phyloP scores from a whole-genome alignment of 495 filamentous ascomycete species.

The Penicillium verhagenii region DNA sequence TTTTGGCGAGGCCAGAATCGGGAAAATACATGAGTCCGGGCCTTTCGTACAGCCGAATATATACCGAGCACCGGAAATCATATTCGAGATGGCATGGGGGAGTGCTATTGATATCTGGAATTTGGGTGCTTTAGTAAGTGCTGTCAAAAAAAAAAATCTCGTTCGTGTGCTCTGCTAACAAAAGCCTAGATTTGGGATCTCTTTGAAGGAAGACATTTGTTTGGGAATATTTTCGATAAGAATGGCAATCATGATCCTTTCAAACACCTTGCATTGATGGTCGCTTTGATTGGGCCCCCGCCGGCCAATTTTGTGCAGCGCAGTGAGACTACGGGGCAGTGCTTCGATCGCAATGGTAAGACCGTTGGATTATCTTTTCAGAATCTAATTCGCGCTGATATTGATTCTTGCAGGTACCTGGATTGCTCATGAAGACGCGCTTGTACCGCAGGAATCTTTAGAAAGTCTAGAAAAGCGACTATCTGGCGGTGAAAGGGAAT shows the following conservation, averaged over 20 bases:
- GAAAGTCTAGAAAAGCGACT: conserved; percentile 32
- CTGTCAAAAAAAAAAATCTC: too few relatives aligned
- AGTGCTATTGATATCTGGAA: conserved; percentile 44
- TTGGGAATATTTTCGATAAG: conserved; percentile 34
- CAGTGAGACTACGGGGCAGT: conserved; percentile 35
- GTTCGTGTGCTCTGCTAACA: conserved; percentile 16
- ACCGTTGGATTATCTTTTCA: conserved; percentile 2
- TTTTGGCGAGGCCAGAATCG: conserved; percentile 32
- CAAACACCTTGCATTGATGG: conserved; percentile 42
- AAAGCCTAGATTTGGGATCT: conserved; percentile 45
- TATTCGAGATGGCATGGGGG: conserved; percentile 42
- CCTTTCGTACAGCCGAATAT: conserved; percentile 37
- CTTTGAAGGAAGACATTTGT: conserved; percentile 45
- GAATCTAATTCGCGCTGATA: too few relatives aligned
- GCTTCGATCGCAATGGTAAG: conserved; percentile 34
- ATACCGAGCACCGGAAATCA: conserved; percentile 46
- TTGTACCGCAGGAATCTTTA: conserved; percentile 22
- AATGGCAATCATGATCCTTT: conserved; percentile 32
- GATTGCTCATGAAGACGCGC: conserved; percentile 27
- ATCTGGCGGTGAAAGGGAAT: conserved; percentile 29
- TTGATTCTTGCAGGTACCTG: conserved; percentile 23
- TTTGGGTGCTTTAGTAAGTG: conserved; percentile 42
- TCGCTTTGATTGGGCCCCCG: conserved; percentile 44
- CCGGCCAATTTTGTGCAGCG: conserved; percentile 36
- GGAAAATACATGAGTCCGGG: conserved; percentile 22